Evolutionary conservation across 2,329 filamentous ascomycete species (phyloP).

Genomic region (Penicillium sp.): DNA sequence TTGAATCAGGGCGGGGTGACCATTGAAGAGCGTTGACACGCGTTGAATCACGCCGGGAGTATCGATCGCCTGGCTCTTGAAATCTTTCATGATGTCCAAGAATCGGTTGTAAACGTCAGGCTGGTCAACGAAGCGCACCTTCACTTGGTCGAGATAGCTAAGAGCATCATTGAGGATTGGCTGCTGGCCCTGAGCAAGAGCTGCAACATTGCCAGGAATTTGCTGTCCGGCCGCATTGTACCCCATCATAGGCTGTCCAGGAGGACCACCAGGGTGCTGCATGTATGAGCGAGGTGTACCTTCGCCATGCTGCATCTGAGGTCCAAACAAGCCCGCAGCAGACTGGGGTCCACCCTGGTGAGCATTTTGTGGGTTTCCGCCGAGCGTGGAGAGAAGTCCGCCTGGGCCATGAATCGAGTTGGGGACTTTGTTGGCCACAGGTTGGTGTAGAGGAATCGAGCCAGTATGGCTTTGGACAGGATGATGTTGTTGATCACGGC

Average conservation of each 20-base stretch:
- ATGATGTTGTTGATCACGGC: slow-evolving; percentile 59
- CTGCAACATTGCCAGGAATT: slow-evolving; percentile 51
- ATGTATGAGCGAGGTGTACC: slow-evolving; percentile 54
- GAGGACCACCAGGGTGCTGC: slow-evolving; percentile 58
- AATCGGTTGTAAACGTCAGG: slow-evolving; percentile 97
- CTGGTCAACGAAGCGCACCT: slow-evolving; percentile 94
- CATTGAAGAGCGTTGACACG: slow-evolving; percentile 91
- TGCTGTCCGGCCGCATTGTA: slow-evolving; percentile 45
- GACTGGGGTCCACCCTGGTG: slow-evolving; percentile 55
- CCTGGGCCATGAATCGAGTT: slow-evolving; percentile 89
- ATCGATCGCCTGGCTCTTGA: slow-evolving; percentile 98
- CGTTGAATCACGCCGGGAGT: slow-evolving; percentile 96
- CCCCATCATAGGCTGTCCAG: slow-evolving; percentile 52
- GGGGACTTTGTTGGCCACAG: slow-evolving; percentile 75
- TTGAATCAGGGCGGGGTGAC: slow-evolving; percentile 91
- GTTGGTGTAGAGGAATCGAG: slow-evolving; percentile 89
- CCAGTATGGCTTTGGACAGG: slow-evolving; percentile 83
- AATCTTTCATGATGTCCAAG: slow-evolving; percentile 99
- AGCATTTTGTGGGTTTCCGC: slow-evolving; percentile 55
- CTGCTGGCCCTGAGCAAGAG: slow-evolving; percentile 72
- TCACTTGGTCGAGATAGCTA: slow-evolving; percentile 96
- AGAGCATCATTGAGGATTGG: slow-evolving; percentile 81
- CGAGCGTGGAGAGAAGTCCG: slow-evolving; percentile 74
- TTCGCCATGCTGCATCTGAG: slow-evolving; percentile 60
- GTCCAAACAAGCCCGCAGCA: slow-evolving; percentile 58